Evolutionary conservation across 495 filamentous ascomycete species (phyloP), one percentile per base, ranked within the genome.

Genomic region (Articulospora tetracladia): DNA sequence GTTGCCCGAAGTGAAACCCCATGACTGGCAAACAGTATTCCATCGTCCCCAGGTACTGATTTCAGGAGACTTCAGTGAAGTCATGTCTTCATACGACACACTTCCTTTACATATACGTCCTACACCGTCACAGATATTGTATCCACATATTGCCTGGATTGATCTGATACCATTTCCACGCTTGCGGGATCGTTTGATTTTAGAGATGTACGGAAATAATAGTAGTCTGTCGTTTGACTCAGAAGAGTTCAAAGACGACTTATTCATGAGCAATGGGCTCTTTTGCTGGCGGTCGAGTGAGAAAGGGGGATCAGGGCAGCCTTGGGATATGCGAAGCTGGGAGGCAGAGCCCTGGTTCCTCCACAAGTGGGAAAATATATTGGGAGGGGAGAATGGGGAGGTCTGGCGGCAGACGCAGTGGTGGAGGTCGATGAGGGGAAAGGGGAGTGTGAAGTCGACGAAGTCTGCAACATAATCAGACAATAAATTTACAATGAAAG

Each of bases 141-240:
- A 70, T 6, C 65, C 69, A 0, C 82, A 85, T 53, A 77, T 79
- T 50, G 75, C 77, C 0, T 85, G 80, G 75, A 64, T 85, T 19
- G 80, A 84, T 58, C 73, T 83, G 49, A 77, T 83, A 51, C 82
- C 81, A 2, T 70, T 75, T 28, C 73, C 75, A 19, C 68, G 65
- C 20, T 70, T 84, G 62, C 74, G 82, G 1, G 77, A 84, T 23
- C 30, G 50, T 10, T 62, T 59, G 53, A 54, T 66, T 30, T n/a
- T n/a, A n/a, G n/a, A n/a, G n/a, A n/a, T n/a, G n/a, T 4, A 32
- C 30, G 30, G 30, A 13, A 32, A 32, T 32, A 13, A 13, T 32
- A 13, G 30, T 13, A 13, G 30, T 32, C 13, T 13, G 6, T 32
- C 4, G 4, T 32, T 32, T 32, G 68, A 54, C 3, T 59, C 66